Evolutionary conservation across 2,329 filamentous ascomycete genomes (phyloP).

Genomic region (Pseudocercospora crystallina): DNA sequence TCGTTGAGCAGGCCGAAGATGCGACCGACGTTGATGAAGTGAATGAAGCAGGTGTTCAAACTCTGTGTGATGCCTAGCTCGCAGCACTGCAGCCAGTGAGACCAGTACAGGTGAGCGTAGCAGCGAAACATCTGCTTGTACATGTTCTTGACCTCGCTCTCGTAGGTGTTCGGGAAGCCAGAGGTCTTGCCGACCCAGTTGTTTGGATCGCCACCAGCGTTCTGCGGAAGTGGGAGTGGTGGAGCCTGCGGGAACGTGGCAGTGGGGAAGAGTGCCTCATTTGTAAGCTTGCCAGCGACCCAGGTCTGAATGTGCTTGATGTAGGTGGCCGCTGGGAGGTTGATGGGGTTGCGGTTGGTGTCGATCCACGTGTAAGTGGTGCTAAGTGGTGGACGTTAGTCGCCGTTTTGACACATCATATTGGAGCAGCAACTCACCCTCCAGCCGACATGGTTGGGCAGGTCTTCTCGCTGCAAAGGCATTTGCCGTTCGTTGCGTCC

Average conservation of each 20-base stretch:
- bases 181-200: constrained; percentile 88
- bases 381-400: constrained; percentile 48
- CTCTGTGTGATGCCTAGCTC: constrained; percentile 50
- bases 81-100: constrained; percentile 55
- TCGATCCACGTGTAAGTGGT: constrained; percentile 97
- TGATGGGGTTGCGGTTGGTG: constrained; percentile 79
- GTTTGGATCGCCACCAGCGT: constrained; percentile 54
- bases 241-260: constrained; percentile 69
- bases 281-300: constrained; percentile 94
- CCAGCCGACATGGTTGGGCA: constrained; percentile 95
- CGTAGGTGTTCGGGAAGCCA: constrained; percentile 58
- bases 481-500: constrained; percentile 69
- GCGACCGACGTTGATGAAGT: constrained; percentile 65
- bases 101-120: constrained; percentile 55
- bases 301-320: constrained; percentile 95
- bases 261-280: constrained; percentile 85
- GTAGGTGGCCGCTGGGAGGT: constrained; percentile 89
- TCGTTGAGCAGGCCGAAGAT: constrained; percentile 76
- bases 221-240: constrained; percentile 47
- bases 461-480: constrained; percentile 78
- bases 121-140: constrained; percentile 57
- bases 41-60: constrained; percentile 55
- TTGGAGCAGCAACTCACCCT: constrained; percentile 62
- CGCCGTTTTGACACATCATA: neutral
- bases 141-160: constrained; percentile 74